Base-by-base conservation (phyloP, 257 asterid species). In the Gentiana macrophylla region DNA sequence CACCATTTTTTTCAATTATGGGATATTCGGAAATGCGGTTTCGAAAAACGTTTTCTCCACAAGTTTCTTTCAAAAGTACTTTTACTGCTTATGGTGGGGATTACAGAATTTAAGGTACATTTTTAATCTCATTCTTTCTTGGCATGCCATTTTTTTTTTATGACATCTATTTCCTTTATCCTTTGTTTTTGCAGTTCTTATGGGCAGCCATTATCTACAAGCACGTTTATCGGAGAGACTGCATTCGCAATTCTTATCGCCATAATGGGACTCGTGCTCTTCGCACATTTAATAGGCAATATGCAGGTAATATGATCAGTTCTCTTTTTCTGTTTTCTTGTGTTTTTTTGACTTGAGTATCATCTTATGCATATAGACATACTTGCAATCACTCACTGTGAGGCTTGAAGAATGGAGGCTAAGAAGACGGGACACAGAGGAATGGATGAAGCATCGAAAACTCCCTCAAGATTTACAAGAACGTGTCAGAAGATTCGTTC, bases 71-170 rank as follows among this genome's bases (percentile, higher is more conserved):
- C 86, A 80, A 57, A 88, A 88, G 81, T 88, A 82, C 76, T 80
- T 88, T 65, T 88, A 88, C 69, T 82, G 96, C 49, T 75, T 88
- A 58, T 88, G 96, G 96, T 88, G 96, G 96, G 96, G 96, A 49
- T 74, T 88, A 53, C 94, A 84, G 54, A 84, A 84, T 65, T 69
- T 88, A 38, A 88, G 96, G 94, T 87, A 75, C 56, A 57, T 37
- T 52, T 53, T 35, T 52, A 54, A 13, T 6, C 54, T 5, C 36
- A 32, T 12, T 49, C 8, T 5, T 12, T 35, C 2, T 35, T 7
- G 38, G 6, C 13, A 48, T 53, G 8, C n/a, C 59, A 43, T 51
- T 41, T 41, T 34, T 37, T 41, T 10, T 12, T 37, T 36, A 32
- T 49, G 12, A 54, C 35, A 12, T 49, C 44, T n/a, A 61, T 52